A percentile compares a stretch with the other conserved stretches of the same genome.
These are phyloP conservation scores for Diplocarpon mali DNA, from an alignment of 2,329 filamentous ascomycete species.

Conservation along the genomic window DNA sequence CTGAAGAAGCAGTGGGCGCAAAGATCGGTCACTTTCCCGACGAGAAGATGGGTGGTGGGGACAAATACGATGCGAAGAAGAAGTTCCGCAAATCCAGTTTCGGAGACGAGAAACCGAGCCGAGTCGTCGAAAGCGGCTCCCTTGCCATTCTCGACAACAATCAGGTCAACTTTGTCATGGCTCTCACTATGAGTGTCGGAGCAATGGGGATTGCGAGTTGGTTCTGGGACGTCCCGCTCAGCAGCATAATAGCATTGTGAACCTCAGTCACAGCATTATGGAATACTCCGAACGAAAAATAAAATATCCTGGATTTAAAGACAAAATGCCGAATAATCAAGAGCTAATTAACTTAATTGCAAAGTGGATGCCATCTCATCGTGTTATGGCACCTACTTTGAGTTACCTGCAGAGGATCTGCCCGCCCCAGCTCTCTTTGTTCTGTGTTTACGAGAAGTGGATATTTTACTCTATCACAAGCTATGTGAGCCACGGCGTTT, in stretches of 20 bases:
- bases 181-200: conserved; percentile 64
- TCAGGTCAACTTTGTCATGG: conserved; percentile 90
- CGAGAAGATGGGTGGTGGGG: conserved; percentile 29
- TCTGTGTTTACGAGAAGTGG: too few relatives aligned
- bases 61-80: conserved; percentile 39
- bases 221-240: conserved; percentile 47
- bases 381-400: background rate
- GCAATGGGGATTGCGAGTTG: conserved; percentile 57
- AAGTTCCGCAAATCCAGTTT: conserved; percentile 42
- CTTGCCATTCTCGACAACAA: conserved; percentile 85
- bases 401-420: too few relatives aligned
- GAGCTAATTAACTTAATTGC: background rate
- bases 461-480: too few relatives aligned
- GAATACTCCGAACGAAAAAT: background rate
- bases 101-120: conserved; percentile 38
- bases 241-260: conserved; percentile 28
- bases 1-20: conserved; percentile 23
- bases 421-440: too few relatives aligned
- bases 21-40: conserved; percentile 29
- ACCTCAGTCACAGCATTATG: background rate
- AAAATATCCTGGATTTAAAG: background rate
- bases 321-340: background rate
- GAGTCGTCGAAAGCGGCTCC: conserved; percentile 49
- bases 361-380: background rate
- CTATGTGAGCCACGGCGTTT: background rate